These are phyloP conservation scores for Backusella morwellensis DNA, from an alignment of 192 early-diverging fungal genomes.

Conservation along the genomic window DNA sequence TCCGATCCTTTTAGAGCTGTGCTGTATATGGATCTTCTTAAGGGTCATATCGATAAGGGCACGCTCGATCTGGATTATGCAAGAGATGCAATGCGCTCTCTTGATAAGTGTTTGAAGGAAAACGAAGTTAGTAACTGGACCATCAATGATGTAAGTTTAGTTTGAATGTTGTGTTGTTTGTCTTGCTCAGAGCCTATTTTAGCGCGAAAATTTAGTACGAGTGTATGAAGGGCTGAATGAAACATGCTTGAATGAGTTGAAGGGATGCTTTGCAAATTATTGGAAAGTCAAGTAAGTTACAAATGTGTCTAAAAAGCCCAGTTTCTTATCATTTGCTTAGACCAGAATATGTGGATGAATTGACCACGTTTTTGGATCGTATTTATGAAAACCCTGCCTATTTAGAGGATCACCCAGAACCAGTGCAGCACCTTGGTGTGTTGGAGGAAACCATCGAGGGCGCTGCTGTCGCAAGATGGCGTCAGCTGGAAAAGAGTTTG, in stretches of 20 bases:
- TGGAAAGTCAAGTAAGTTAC: constrained; percentile 29
- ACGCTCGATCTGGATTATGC: constrained; percentile 36
- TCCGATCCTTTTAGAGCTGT: constrained; percentile 52
- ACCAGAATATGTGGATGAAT: constrained; percentile 29
- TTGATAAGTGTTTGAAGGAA: constrained; percentile 48
- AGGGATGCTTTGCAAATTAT: constrained; percentile 26
- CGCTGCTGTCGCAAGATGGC: constrained; percentile 38
- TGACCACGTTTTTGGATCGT: constrained; percentile 25
- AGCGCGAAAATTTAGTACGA: constrained; percentile 45
- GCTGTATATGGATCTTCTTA: constrained; percentile 47
- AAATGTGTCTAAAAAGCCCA: too few relatives aligned
- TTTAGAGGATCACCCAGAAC: constrained; percentile 23
- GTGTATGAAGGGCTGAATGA: constrained; percentile 47
- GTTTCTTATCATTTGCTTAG: constrained; percentile 11
- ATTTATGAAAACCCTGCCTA: constrained; percentile 39
- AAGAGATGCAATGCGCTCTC: constrained; percentile 31
- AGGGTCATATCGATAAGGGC: constrained; percentile 37
- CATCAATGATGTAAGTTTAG: constrained; percentile 49
- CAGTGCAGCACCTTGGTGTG: constrained; percentile 18
- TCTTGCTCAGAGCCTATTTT: not conserved
- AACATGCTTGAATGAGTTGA: constrained; percentile 31
- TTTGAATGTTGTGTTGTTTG: not conserved
- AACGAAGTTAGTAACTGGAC: constrained; percentile 50
- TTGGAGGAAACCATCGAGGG: constrained; percentile 36
- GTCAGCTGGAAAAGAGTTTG: constrained; percentile 19